Conservation (phyloP, 495 filamentous ascomycete genomes). For the Annulohypoxylon bovei region DNA sequence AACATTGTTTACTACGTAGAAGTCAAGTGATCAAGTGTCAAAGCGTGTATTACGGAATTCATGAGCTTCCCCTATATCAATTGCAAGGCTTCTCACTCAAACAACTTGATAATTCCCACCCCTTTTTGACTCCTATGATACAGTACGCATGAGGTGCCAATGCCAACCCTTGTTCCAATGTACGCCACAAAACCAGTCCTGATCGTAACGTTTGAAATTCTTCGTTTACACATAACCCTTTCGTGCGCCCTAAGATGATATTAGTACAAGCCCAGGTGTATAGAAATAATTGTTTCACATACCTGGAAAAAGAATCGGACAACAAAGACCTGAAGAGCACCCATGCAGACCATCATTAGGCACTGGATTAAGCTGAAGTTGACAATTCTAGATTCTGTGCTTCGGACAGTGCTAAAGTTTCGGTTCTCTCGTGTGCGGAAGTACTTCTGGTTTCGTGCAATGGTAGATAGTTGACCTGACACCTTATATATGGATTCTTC, state of each 20-base stretch:
- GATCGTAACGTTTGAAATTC: constrained; percentile 18
- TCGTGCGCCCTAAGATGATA: constrained; percentile 57
- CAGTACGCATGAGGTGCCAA: constrained; percentile 31
- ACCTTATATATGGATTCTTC: constrained; percentile 98
- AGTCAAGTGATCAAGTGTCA: neutral
- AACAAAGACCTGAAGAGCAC: constrained; percentile 95
- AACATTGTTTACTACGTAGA: neutral
- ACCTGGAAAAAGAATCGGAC: constrained; percentile 99
- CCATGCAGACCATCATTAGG: constrained; percentile 94
- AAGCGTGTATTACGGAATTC: neutral
- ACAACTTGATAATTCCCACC: constrained; percentile 23
- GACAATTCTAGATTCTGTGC: constrained; percentile 94
- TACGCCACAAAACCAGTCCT: constrained; percentile 41
- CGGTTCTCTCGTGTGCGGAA: constrained; percentile 99
- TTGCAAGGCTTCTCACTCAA: constrained; percentile 11
- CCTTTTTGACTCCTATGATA: constrained; percentile 42
- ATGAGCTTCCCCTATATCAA: constrained; percentile 15
- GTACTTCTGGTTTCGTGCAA: constrained; percentile 97
- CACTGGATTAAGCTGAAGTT: constrained; percentile 97
- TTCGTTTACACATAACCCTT: constrained; percentile 67
- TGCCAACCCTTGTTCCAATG: constrained; percentile 30
- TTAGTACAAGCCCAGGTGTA: constrained; percentile 17
- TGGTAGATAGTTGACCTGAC: constrained; percentile 92
- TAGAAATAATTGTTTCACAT: constrained; percentile 34
- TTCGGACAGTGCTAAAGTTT: constrained; percentile 97